A percentile compares a stretch with the other conserved stretches of the same genome.
Conservation (phyloP, 2,329 filamentous ascomycete genomes). For the Xylariales sp. region DNA sequence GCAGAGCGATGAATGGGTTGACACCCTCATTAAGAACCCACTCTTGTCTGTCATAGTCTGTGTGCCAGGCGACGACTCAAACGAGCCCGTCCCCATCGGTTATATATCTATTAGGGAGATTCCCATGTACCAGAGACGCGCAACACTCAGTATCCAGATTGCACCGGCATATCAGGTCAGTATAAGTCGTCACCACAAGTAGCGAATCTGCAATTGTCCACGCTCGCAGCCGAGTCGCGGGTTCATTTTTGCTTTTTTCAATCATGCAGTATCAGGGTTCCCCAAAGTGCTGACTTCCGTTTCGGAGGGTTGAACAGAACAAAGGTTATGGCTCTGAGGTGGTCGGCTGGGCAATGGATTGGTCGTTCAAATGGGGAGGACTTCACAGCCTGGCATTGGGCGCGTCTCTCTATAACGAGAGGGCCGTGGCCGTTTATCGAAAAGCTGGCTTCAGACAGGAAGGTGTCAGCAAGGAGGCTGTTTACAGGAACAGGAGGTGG, state of each 20-base stretch:
- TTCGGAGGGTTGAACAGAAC: conserved; percentile 47
- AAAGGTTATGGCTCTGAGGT: conserved; percentile 60
- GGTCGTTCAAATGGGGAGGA: conserved; percentile 58
- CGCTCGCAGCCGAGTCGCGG: background rate
- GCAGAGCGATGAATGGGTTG: conserved; percentile 31
- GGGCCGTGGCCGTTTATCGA: conserved; percentile 57
- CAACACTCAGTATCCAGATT: conserved; percentile 23
- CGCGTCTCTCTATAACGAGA: conserved; percentile 56
- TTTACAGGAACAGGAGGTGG: conserved; percentile 59
- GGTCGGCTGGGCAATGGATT: conserved; percentile 59
- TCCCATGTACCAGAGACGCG: conserved; percentile 27
- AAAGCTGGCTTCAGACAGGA: conserved; percentile 59
- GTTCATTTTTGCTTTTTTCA: conserved; percentile 46
- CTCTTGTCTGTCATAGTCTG: conserved; percentile 40
- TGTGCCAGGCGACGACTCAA: conserved; percentile 24
- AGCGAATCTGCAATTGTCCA: conserved; percentile 5
- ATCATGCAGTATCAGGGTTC: conserved; percentile 39
- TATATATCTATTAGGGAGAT: conserved; percentile 2
- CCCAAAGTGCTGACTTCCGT: conserved; percentile 44
- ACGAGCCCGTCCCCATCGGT: conserved; percentile 18
- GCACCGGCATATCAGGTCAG: conserved; percentile 25
- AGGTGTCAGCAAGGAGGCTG: conserved; percentile 55
- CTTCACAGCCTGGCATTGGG: conserved; percentile 58
- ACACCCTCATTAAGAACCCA: conserved; percentile 22
- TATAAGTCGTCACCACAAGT: background rate